Conservation (phyloP, 306 rosid species). For the Rubus idaeus region DNA sequence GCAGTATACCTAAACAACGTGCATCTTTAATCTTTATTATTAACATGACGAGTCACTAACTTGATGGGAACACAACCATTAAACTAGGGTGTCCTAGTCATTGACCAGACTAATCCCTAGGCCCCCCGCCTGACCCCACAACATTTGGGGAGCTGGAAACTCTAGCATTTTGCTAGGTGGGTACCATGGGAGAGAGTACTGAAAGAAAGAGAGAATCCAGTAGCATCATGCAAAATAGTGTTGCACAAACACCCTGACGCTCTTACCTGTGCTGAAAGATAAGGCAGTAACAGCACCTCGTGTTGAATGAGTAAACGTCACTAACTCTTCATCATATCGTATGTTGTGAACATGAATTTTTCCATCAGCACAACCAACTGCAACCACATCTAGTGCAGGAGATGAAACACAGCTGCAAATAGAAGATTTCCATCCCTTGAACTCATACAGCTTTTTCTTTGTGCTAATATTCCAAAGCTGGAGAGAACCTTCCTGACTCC, state of each 20-base stretch:
- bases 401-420: conserved; percentile 74
- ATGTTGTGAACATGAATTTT: conserved; percentile 76
- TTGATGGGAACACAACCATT: not conserved
- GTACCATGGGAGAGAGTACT: too few species aligned
- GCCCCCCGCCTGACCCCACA: too few species aligned
- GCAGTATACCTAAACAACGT: not conserved
- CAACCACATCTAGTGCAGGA: conserved; percentile 89
- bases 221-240: not conserved
- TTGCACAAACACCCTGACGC: not conserved
- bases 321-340: conserved; percentile 71
- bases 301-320: conserved; percentile 78
- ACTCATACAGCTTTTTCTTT: conserved; percentile 72
- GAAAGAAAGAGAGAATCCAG: not conserved
- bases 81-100: too few species aligned
- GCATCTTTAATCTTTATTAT: not conserved
- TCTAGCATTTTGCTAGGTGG: too few species aligned
- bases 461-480: conserved; percentile 96
- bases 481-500: conserved; percentile 80
- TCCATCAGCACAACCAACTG: conserved; percentile 92
- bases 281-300: conserved; percentile 94
- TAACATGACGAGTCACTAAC: not conserved
- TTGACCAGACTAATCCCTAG: too few species aligned
- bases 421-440: conserved; percentile 89
- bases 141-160: too few species aligned
- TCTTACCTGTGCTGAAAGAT: conserved; percentile 80